Evolutionary conservation across 2,329 filamentous ascomycete species (phyloP).

Genomic region (Alternaria ventricosa): DNA sequence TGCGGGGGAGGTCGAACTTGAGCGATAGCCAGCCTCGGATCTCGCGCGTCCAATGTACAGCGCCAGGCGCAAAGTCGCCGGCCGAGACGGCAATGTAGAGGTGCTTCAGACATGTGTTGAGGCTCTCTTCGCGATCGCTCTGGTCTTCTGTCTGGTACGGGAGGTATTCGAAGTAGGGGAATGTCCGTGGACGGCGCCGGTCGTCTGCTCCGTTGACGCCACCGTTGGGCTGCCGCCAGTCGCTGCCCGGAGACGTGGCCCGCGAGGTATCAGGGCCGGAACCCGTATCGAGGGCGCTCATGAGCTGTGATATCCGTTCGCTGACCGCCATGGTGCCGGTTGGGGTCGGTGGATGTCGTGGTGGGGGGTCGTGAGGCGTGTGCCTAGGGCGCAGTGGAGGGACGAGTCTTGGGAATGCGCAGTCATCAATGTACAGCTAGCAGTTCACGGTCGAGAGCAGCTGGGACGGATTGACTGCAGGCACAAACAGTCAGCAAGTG

Average conservation of each 20-base stretch:
- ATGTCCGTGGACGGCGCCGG: slow-evolving; percentile 80
- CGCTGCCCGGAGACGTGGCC: slow-evolving; percentile 80
- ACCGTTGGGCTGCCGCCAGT: slow-evolving; percentile 62
- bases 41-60: slow-evolving; percentile 96
- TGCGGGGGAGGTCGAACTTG: slow-evolving; percentile 94
- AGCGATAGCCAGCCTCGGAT: slow-evolving; percentile 92
- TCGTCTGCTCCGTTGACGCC: slow-evolving; percentile 54
- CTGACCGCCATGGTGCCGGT: slow-evolving; percentile 46
- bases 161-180: slow-evolving; percentile 88
- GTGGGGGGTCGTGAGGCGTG: slow-evolving; percentile 19
- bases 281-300: slow-evolving; percentile 46
- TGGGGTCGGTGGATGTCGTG: slow-evolving; percentile 1
- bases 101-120: slow-evolving; percentile 89
- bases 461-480: slow-evolving; percentile 12
- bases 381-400: slow-evolving; percentile 23
- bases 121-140: slow-evolving; percentile 74
- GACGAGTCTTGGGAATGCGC: slow-evolving; percentile 12
- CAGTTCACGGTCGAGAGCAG: slow-evolving; percentile 18
- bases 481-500: slow-evolving; percentile 20
- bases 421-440: slow-evolving; percentile 35
- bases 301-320: slow-evolving; percentile 53
- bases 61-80: slow-evolving; percentile 92
- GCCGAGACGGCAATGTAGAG: slow-evolving; percentile 91
- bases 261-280: slow-evolving; percentile 76
- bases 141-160: slow-evolving; percentile 89